A percentile compares a stretch with the other conserved stretches of the same genome.
Evolutionary conservation across 345 rosid species (phyloP).

Genomic region (Populus tremula): DNA sequence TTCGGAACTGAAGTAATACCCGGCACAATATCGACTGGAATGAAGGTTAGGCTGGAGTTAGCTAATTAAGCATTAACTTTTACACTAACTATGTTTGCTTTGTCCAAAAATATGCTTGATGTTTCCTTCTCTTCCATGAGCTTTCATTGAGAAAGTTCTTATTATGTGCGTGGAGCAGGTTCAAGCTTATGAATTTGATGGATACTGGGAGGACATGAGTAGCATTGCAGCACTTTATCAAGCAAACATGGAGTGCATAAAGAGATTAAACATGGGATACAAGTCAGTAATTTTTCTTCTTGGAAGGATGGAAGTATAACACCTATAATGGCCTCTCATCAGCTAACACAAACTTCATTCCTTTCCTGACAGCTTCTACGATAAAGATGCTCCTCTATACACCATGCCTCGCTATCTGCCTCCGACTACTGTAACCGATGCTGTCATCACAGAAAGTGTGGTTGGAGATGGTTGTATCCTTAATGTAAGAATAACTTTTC

Average conservation of each 20-base stretch:
- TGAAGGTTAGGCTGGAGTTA: conserved; percentile 48
- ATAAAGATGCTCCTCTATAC: conserved; percentile 50
- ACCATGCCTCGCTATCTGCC: conserved; percentile 74
- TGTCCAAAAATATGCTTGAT: neutral
- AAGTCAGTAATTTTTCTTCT: conserved; percentile 39
- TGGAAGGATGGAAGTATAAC: conserved; percentile 1
- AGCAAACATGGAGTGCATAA: conserved; percentile 74
- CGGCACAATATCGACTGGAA: conserved; percentile 61
- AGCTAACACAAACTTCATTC: conserved; percentile 19
- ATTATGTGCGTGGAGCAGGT: conserved; percentile 42
- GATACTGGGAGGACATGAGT: conserved; percentile 76
- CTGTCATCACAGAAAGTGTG: conserved; percentile 53
- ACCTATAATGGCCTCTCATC: conserved; percentile 1
- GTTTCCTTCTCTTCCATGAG: neutral
- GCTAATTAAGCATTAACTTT: neutral
- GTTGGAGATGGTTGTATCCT: conserved; percentile 82
- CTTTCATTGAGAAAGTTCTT: neutral
- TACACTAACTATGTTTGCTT: neutral
- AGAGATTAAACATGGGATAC: conserved; percentile 34
- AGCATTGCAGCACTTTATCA: conserved; percentile 65
- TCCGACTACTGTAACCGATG: conserved; percentile 55
- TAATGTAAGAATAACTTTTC: conserved; percentile 42
- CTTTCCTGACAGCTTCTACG: conserved; percentile 52
- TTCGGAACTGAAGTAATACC: conserved; percentile 58
- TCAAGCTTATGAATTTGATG: conserved; percentile 57